Evolutionary conservation across 2,329 filamentous ascomycete species (phyloP), one percentile per base, ranked within the genome.

Genomic region (Aspergillus udagawae): DNA sequence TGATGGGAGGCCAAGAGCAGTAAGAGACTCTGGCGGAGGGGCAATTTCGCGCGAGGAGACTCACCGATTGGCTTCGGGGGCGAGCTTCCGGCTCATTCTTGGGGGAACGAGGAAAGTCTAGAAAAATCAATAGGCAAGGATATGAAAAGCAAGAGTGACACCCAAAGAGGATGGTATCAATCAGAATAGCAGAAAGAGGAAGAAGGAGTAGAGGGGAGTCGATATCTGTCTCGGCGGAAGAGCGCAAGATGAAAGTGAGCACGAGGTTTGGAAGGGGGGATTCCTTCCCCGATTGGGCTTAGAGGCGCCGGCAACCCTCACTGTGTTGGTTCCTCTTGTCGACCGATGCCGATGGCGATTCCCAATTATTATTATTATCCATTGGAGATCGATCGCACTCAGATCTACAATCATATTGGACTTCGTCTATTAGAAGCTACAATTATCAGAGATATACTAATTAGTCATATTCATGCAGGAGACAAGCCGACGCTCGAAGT

Each of bases 51-150:
- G 55, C 58, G 51, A 57, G 45, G 53, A 49, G 56, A 82, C 88
- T 74, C 82, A 95, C 92, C 92, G 89, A 84, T 97, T 97, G 82
- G 97, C 92, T 90, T 99, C 94, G 80, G 94, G 92, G 82, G 92
- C 92, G 85, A 97, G 89, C 86, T 97, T 97, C 63, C 73, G 73
- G 72, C 73, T 75, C 73, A 75, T 75, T 70, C 73, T 75, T 66
- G 66, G 68, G 65, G 66, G 62, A 57, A 62, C 47, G 54, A 29
- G 56, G 57, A 60, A 51, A 49, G 50, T 60, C 60, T 55, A 63
- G 28, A 59, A 60, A 63, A 60, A 55, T 20, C 25, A 49, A 55
- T 57, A 49, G 51, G 57, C 48, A 61, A 51, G 21, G 54, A 60
- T 59, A 55, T 23, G 41, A 38, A 50, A 49, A 52, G 56, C 53